A percentile compares a stretch with the other conserved stretches of the same genome.
These are phyloP conservation scores for Rhizopus sp. DNA, from an alignment of 371 early-diverging fungal genomes.

Conservation along the genomic window DNA sequence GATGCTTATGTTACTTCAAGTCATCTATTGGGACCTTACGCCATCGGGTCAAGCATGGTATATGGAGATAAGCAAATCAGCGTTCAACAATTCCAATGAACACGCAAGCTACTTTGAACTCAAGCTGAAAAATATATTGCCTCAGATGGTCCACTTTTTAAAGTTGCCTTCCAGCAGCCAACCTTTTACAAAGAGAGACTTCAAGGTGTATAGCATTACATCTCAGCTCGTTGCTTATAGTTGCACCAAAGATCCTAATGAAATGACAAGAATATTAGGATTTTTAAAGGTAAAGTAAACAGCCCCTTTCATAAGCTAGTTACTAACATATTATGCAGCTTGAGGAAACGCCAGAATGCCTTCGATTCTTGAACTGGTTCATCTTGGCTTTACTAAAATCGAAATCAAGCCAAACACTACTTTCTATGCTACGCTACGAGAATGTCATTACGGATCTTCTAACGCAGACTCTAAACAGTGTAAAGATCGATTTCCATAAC, in stretches of 20 bases:
- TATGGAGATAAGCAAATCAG: constrained; percentile 29
- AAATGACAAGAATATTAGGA: constrained; percentile 31
- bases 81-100: constrained; percentile 21
- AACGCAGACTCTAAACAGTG: constrained; percentile 39
- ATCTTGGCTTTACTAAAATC: constrained; percentile 33
- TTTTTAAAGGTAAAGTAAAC: constrained; percentile 37
- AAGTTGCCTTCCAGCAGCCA: constrained; percentile 37
- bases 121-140: constrained; percentile 27
- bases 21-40: constrained; percentile 44
- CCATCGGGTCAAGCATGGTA: constrained; percentile 39
- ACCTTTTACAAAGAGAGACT: constrained; percentile 53
- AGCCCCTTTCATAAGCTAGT: not conserved
- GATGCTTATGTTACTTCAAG: constrained; percentile 43
- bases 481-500: constrained; percentile 39
- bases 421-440: constrained; percentile 37
- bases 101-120: constrained; percentile 38
- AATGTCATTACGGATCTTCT: constrained; percentile 40
- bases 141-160: constrained; percentile 36
- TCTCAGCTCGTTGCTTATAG: constrained; percentile 39
- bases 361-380: constrained; percentile 56
- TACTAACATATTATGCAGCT: constrained; percentile 21
- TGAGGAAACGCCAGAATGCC: constrained; percentile 43
- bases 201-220: constrained; percentile 41
- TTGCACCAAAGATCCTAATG: constrained; percentile 34
- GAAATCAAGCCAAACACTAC: constrained; percentile 21